Conservation (phyloP, 768 basidiomycete genomes). For the Leccinum uliginosum region DNA sequence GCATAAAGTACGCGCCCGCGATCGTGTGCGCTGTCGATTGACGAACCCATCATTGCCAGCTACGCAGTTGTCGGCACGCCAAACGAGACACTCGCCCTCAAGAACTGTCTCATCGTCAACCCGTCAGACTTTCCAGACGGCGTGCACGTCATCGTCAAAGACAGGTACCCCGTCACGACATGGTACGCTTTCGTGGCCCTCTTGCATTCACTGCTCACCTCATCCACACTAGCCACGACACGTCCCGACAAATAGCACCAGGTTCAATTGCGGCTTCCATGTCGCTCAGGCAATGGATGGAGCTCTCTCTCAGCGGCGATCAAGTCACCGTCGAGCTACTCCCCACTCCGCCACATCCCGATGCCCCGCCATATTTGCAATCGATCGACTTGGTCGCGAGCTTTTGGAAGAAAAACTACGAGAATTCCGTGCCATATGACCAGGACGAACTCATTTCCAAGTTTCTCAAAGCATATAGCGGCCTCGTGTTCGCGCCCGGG, state of each 20-base stretch:
- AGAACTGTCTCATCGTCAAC: slow-evolving; percentile 79
- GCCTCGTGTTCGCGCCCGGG: slow-evolving; percentile 63
- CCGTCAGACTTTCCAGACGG: slow-evolving; percentile 70
- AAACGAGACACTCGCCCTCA: slow-evolving; percentile 64
- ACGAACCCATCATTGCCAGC: slow-evolving; percentile 26
- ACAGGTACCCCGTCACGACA: slow-evolving; percentile 65
- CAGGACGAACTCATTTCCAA: slow-evolving; percentile 80
- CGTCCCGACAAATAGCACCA: slow-evolving; percentile 62
- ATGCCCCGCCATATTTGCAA: slow-evolving; percentile 62
- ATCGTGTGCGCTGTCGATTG: neutral
- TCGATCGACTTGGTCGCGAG: slow-evolving; percentile 79
- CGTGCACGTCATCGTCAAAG: slow-evolving; percentile 74
- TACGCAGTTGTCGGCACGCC: slow-evolving; percentile 60
- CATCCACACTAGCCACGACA: slow-evolving; percentile 59
- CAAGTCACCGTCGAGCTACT: slow-evolving; percentile 65
- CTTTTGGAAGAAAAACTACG: slow-evolving; percentile 50
- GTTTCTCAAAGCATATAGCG: slow-evolving; percentile 72
- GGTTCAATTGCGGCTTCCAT: slow-evolving; percentile 75
- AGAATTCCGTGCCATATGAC: slow-evolving; percentile 69
- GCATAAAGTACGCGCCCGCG: slow-evolving; percentile 20
- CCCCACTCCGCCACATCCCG: slow-evolving; percentile 41
- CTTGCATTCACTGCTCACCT: slow-evolving; percentile 24
- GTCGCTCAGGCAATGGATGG: slow-evolving; percentile 86
- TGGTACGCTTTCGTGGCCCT: slow-evolving; percentile 45
- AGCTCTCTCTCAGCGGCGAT: slow-evolving; percentile 76